Conservation (phyloP, 306 rosid species). For the Phaseolus lunatus region DNA sequence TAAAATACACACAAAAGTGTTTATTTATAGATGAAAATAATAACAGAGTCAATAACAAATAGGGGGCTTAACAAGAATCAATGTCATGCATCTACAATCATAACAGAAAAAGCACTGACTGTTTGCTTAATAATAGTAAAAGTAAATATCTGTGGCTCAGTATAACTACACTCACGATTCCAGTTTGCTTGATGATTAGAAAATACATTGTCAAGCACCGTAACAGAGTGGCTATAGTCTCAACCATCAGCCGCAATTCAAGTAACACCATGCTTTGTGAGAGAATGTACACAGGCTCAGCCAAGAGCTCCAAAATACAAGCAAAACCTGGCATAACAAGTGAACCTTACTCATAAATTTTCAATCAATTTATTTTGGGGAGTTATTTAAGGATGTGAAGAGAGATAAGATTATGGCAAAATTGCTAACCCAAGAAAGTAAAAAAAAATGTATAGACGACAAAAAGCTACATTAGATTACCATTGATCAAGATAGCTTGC, state of each 20-base stretch:
- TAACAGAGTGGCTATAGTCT: slow-evolving; percentile 79
- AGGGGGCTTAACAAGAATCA: no score
- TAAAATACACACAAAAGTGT: no score
- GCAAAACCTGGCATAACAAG: slow-evolving; percentile 75
- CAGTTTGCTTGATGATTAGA: slow-evolving; percentile 68
- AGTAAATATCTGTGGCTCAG: slow-evolving; percentile 33
- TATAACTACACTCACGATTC: slow-evolving; percentile 58
- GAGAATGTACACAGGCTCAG: slow-evolving; percentile 89
- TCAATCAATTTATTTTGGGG: slow-evolving; percentile 12
- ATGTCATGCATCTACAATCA: slow-evolving; percentile 12
- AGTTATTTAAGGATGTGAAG: slow-evolving; percentile 31
- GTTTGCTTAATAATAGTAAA: slow-evolving; percentile 20
- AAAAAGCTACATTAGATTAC: slow-evolving; percentile 48
- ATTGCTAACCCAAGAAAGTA: slow-evolving; percentile 21
- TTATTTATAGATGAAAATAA: no score
- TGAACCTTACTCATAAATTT: slow-evolving; percentile 37
- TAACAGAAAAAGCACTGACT: slow-evolving; percentile 21
- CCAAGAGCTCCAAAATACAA: slow-evolving; percentile 91
- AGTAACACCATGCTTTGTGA: slow-evolving; percentile 91
- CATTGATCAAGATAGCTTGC: slow-evolving; percentile 91
- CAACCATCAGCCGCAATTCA: slow-evolving; percentile 75
- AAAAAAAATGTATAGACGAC: background rate
- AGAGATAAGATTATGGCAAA: slow-evolving; percentile 30
- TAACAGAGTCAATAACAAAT: no score
- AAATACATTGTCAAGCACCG: slow-evolving; percentile 83